Conservation (phyloP, 495 filamentous ascomycete species). For the Geopyxis carbonaria region DNA sequence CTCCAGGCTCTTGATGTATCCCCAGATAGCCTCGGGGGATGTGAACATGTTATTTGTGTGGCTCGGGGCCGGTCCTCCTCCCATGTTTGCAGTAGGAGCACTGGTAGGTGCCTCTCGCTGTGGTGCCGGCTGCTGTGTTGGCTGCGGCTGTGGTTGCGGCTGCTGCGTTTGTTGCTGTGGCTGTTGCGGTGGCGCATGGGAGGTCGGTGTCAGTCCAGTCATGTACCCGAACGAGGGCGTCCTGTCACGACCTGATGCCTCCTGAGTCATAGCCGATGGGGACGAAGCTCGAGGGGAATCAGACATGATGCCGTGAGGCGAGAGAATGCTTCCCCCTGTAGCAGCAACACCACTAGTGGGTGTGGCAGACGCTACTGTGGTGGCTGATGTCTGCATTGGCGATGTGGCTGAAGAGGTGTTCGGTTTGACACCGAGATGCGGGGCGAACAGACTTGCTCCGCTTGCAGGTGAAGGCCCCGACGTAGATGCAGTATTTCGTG, state of each 20-base stretch:
- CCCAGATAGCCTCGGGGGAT: slow-evolving; percentile 16
- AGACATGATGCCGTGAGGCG: slow-evolving; percentile 17
- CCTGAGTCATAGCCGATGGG: neutral
- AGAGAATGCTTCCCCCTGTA: slow-evolving; percentile 12
- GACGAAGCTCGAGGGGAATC: slow-evolving; percentile 16
- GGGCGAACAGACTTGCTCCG: slow-evolving; percentile 12
- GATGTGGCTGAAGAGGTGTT: slow-evolving; percentile 1
- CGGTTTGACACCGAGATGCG: neutral
- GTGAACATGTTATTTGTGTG: slow-evolving; percentile 17
- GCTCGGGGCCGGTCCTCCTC: slow-evolving; percentile 4
- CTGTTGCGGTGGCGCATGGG: neutral
- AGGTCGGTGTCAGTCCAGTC: neutral
- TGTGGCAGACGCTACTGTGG: neutral
- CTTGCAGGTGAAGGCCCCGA: slow-evolving; percentile 16
- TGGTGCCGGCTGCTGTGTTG: slow-evolving; percentile 1
- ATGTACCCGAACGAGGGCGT: neutral
- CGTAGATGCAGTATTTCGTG: slow-evolving; percentile 11
- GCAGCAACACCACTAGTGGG: slow-evolving; percentile 11
- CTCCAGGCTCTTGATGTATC: slow-evolving; percentile 16
- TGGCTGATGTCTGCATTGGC: neutral
- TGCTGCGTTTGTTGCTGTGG: slow-evolving; percentile 1
- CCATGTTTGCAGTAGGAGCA: slow-evolving; percentile 22
- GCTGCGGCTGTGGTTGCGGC: neutral
- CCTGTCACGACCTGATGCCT: neutral
- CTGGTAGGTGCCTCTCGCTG: slow-evolving; percentile 5